These are phyloP conservation scores for Celoporthe dispersa DNA, from an alignment of 2,329 filamentous ascomycete genomes.

Conservation along the genomic window DNA sequence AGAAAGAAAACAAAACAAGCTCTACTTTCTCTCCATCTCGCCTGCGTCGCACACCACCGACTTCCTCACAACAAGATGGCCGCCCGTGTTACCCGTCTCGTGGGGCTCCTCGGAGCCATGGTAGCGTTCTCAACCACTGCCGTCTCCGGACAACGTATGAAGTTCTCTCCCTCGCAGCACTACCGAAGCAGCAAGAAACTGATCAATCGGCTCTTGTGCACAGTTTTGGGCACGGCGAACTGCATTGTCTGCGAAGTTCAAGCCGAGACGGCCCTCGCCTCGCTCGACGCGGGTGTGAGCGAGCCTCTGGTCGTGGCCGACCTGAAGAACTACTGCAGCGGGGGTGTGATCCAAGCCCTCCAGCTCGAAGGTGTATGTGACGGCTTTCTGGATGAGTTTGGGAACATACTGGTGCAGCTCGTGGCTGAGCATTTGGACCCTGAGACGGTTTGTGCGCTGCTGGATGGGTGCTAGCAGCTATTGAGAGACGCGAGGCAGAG, in stretches of 20 bases:
- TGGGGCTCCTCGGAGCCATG: constrained; percentile 1
- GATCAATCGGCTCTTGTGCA: neutral
- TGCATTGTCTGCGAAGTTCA: constrained; percentile 1
- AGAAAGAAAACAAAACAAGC: neutral
- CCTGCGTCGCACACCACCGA: neutral
- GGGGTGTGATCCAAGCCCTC: neutral
- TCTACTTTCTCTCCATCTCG: neutral
- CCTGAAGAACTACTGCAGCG: neutral
- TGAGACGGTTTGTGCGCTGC: neutral
- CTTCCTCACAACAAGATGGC: neutral
- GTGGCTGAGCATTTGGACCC: neutral
- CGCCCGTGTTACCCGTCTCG: neutral
- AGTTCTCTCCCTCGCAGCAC: neutral
- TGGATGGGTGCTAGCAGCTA: neutral
- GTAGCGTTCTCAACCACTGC: neutral
- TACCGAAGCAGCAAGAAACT: neutral
- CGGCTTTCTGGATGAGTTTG: neutral
- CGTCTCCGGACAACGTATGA: neutral
- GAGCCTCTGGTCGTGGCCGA: neutral
- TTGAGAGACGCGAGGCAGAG: neutral
- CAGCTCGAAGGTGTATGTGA: neutral
- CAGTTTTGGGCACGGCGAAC: neutral
- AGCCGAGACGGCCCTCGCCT: constrained; percentile 1
- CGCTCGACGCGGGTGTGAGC: neutral
- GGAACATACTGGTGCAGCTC: neutral